A percentile compares a stretch with the other conserved stretches of the same genome.
Evolutionary conservation across 208 protist species (phyloP).

Genomic region (Angomonas deanei): DNA sequence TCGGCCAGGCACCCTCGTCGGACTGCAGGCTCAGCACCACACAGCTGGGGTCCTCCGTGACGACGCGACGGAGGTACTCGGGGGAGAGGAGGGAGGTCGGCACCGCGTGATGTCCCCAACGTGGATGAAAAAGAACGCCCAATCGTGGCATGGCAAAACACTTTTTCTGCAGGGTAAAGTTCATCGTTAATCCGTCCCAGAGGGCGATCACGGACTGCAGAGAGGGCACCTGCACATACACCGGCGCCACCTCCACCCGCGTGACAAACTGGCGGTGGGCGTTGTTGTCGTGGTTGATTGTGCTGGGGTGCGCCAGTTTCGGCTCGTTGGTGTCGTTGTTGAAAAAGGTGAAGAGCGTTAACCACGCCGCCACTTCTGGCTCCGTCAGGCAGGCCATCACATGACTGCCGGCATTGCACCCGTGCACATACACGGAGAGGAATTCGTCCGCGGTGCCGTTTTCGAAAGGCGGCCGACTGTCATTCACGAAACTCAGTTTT

Average conservation of each 20-base stretch:
- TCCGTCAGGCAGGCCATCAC: not conserved
- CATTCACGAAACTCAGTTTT: slow-evolving; percentile 41
- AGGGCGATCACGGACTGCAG: slow-evolving; percentile 2
- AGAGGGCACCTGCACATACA: slow-evolving; percentile 10
- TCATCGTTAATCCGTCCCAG: slow-evolving; percentile 1
- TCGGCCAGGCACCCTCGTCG: not conserved
- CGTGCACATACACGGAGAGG: slow-evolving; percentile 30
- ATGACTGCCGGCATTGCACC: slow-evolving; percentile 10
- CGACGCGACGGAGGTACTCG: not conserved
- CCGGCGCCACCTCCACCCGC: not conserved
- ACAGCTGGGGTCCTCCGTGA: not conserved
- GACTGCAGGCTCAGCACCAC: not conserved
- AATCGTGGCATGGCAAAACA: slow-evolving; percentile 4
- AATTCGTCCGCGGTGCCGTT: slow-evolving; percentile 28
- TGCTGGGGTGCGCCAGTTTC: not conserved
- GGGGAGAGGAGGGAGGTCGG: not conserved
- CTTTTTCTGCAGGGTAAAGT: slow-evolving; percentile 7
- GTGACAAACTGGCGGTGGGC: slow-evolving; percentile 1
- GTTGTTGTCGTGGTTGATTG: slow-evolving; percentile 1
- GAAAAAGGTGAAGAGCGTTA: slow-evolving; percentile 37
- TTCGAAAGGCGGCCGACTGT: slow-evolving; percentile 42
- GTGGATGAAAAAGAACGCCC: slow-evolving; percentile 3
- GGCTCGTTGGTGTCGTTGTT: slow-evolving; percentile 13
- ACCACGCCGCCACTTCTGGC: slow-evolving; percentile 37
- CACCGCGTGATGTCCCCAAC: not conserved